Evolutionary conservation across 306 rosid species (phyloP).

Genomic region (Inga laurina): DNA sequence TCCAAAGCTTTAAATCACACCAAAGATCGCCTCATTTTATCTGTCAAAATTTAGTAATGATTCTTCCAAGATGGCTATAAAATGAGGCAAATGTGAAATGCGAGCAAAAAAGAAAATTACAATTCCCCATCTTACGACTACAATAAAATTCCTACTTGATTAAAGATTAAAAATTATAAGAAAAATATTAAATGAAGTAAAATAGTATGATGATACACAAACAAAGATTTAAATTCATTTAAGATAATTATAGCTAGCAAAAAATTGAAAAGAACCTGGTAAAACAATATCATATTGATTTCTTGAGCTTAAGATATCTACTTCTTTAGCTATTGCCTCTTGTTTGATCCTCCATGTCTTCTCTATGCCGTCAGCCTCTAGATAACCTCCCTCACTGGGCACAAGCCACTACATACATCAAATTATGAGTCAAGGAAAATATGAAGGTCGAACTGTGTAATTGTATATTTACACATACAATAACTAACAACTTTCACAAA

Average conservation of each 20-base stretch:
- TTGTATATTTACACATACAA: background rate
- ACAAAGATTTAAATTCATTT: background rate
- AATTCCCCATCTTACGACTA: background rate
- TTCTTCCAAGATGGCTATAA: background rate
- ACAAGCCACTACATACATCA: constrained; percentile 67
- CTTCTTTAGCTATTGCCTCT: constrained; percentile 64
- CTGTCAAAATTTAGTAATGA: background rate
- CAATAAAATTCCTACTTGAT: background rate
- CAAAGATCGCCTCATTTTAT: background rate
- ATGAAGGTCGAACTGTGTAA: constrained; percentile 7
- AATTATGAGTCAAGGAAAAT: background rate
- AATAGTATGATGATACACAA: background rate
- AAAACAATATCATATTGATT: constrained; percentile 72
- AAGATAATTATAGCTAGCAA: constrained; percentile 20
- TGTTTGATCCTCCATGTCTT: constrained; percentile 80
- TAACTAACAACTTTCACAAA: background rate
- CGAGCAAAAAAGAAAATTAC: background rate
- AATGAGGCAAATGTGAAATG: background rate
- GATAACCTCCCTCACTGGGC: constrained; percentile 82
- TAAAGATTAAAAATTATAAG: background rate
- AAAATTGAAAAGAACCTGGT: constrained; percentile 59
- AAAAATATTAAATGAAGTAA: background rate
- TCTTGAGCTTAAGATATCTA: constrained; percentile 64
- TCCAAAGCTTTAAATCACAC: background rate
- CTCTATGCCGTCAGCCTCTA: constrained; percentile 88